Evolutionary conservation across 306 rosid species (phyloP), one percentile per base, ranked within the genome.

Genomic region (Prosopis cineraria): DNA sequence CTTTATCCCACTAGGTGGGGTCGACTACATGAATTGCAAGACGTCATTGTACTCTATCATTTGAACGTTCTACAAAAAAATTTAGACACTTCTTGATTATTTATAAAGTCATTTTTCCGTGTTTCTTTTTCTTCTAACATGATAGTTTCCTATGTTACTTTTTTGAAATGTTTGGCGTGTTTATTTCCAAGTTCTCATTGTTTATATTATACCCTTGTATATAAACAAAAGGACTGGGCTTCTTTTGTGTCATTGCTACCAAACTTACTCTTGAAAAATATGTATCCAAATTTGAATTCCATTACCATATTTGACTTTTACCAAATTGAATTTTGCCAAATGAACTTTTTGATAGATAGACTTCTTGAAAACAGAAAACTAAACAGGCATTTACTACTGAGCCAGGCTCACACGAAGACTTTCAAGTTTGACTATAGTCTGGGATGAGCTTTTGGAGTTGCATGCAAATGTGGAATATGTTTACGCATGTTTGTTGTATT

Each of bases 201-300:
- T 62, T 68, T 75, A 55, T 67, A 40, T 72, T 81, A 55, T 58
- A 31, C 73, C 37, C 74, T 78, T 48, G 56, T 16, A 17, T 8
- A 14, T 43, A 19, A 40, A n/a, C 43, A 25, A n/a, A 6, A 25
- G 52, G 9, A 62, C 34, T 79, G 48, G 48, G 20, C 34, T 37
- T 55, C 60, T 53, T 62, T 71, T 47, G 27, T 5, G 43, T 58
- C 59, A 27, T 25, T 59, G 10, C 7, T 37, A n/a, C n/a, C n/a
- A n/a, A n/a, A n/a, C n/a, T 50, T 63, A 64, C 39, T 17, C 13
- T 31, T 52, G 25, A 20, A 52, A 20, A n/a, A 52, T n/a, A n/a
- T n/a, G n/a, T n/a, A n/a, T n/a, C n/a, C n/a, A n/a, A n/a, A n/a
- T n/a, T n/a, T n/a, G n/a, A n/a, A n/a, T n/a, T n/a, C n/a, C n/a